These are phyloP conservation scores for Cryptosporidium bovis DNA, from an alignment of 169 alveolate genomes.

Conservation along the genomic window DNA sequence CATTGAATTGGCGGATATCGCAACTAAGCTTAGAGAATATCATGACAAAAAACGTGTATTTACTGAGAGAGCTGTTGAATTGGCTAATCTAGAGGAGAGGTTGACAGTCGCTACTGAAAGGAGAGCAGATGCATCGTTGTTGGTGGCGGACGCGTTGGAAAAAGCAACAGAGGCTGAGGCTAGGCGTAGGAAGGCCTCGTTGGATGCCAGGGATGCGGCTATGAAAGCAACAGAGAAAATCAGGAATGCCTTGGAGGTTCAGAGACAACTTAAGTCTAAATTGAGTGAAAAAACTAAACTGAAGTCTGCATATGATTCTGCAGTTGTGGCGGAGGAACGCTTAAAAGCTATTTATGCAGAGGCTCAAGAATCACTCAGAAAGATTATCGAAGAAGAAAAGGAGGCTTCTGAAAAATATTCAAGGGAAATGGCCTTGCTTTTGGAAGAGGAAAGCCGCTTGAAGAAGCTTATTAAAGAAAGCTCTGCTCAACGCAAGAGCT, in stretches of 20 bases:
- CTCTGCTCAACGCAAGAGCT: background rate
- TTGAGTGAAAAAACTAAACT: conserved; percentile 30
- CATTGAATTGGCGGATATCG: conserved; percentile 51
- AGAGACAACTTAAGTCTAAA: conserved; percentile 29
- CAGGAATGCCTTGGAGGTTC: conserved; percentile 23
- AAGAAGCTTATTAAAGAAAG: conserved; percentile 23
- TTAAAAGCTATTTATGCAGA: conserved; percentile 21
- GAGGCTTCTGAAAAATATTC: conserved; percentile 1
- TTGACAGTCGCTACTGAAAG: conserved; percentile 30
- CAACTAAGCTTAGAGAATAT: conserved; percentile 34
- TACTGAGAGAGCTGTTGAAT: conserved; percentile 49
- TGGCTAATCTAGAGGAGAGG: conserved; percentile 38
- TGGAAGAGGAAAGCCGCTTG: conserved; percentile 43
- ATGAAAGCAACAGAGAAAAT: conserved; percentile 43
- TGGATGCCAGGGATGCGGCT: conserved; percentile 31
- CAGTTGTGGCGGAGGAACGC: conserved; percentile 58
- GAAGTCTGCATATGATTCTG: conserved; percentile 49
- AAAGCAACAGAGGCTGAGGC: conserved; percentile 65
- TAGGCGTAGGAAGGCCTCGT: conserved; percentile 49
- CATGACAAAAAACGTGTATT: conserved; percentile 26
- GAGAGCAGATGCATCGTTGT: conserved; percentile 53
- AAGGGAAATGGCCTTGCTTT: conserved; percentile 17
- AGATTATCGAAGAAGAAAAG: conserved; percentile 29
- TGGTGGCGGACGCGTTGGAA: conserved; percentile 32
- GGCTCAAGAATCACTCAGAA: conserved; percentile 40